Evolutionary conservation across 106 monocot genomes (phyloP), one percentile per base, ranked within the genome.

Genomic region (Cymbidium sinense): DNA sequence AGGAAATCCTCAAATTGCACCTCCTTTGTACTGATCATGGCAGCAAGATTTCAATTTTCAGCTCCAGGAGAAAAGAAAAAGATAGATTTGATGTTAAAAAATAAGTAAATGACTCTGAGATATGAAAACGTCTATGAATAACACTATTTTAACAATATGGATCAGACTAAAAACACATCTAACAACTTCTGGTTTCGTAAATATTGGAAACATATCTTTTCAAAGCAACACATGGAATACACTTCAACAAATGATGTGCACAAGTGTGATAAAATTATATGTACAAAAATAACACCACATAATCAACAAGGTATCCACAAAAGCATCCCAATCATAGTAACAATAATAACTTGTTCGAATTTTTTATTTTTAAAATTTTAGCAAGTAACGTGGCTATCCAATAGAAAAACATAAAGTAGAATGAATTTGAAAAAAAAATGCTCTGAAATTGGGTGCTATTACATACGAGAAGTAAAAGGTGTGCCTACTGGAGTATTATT

Each of bases 1-100:
- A 98, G 92, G 78, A 98, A 98, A 74, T 94, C 98, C 79, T 98
- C 88, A 78, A 88, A 94, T 29, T 51, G 82, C 75, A 92, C 87
- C 51, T 86, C 86, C 52, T 43, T 82, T 8, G 34, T 69, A 69
- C 91, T 93, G 84, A 35, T 43, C 81, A 86, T 13, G 34, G 80
- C 43, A 28, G 55, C 78, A 12, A 77, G 33, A 43, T 15, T n/a
- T 13, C 2, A 34, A 10, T 37, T 81, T 25, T 80, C 64, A 86
- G 77, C 37, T 69, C 70, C 71, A 75, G 62, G 3, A 41, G 27
- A 67, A 52, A 75, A 31, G 20, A 75, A 85, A 39, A 25, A 70
- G 12, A 3, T 62, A 43, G 18, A 61, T 25, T 71, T 71, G 37
- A 71, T 20, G 71, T 71, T 37, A 37, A 71, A 71, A 36, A 67